These are phyloP conservation scores for Eucalyptus marginata DNA, from an alignment of 345 rosid genomes.

Conservation along the genomic window DNA sequence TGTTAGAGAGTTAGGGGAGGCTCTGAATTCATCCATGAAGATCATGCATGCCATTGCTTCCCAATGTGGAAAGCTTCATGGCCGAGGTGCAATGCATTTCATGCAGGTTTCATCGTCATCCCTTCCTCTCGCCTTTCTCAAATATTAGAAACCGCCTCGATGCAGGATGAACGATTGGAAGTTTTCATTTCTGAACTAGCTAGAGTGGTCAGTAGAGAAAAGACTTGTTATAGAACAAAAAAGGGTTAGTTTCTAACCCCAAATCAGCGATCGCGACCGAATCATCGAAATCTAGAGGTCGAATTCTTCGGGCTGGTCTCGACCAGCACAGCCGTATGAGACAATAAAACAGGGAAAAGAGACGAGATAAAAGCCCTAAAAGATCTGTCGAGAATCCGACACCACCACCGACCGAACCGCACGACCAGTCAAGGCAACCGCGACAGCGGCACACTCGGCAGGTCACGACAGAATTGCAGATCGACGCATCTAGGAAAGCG, in stretches of 20 bases:
- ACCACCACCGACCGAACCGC: background rate
- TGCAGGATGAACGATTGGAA: slow-evolving; percentile 65
- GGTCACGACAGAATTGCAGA: background rate
- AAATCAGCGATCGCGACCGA: background rate
- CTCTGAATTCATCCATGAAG: slow-evolving; percentile 34
- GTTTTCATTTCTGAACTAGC: slow-evolving; percentile 54
- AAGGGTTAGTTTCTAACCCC: background rate
- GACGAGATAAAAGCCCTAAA: background rate
- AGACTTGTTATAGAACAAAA: slow-evolving; percentile 46
- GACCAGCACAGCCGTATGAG: background rate
- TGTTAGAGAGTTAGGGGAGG: slow-evolving; percentile 42
- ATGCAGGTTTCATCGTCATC: background rate
- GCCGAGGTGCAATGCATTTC: slow-evolving; percentile 35
- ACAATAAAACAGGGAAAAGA: background rate
- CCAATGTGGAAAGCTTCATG: slow-evolving; percentile 23
- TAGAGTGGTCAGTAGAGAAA: slow-evolving; percentile 40
- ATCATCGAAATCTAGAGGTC: background rate
- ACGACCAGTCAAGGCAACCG: background rate
- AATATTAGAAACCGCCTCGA: background rate
- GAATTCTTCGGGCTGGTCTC: background rate
- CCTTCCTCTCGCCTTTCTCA: background rate
- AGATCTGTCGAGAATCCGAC: background rate
- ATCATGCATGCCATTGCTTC: slow-evolving; percentile 44
- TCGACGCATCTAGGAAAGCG: background rate
- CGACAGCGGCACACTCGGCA: background rate